Evolutionary conservation across 2,329 filamentous ascomycete species (phyloP), one percentile per base, ranked within the genome.

Genomic region (Cercospora berteroae): DNA sequence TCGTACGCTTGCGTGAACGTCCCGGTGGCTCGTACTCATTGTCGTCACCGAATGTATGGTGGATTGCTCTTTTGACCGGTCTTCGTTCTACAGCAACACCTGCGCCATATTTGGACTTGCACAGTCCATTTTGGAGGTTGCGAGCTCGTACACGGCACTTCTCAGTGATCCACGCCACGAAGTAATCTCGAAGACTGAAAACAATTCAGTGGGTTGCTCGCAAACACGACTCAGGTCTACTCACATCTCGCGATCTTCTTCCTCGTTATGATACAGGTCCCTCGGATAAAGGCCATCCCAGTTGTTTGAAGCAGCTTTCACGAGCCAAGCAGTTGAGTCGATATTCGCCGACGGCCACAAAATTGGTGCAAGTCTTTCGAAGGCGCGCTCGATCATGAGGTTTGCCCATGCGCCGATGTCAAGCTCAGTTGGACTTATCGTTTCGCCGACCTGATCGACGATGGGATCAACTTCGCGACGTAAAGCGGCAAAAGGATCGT

Each of bases 271-370:
- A 27, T 62, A 50, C 39, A 62, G 4, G n/a, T 62, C 31, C 25
- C 16, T 4, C 25, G 36, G 39, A 20, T 64, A 64, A 4, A 55
- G 33, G 7, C 62, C 62, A 29, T 58, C 52, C 55, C 62, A 58
- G 20, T 48, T 20, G 55, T 64, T 58, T n/a, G 23, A 36, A 25
- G 33, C 8, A 42, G 62, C 62, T n/a, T 29, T 29, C 7, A 64
- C 62, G 8, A 64, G 55, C 62, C 52, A 64, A 13, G 62, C 31
- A n/a, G 62, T 39, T 29, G 33, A 13, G 29, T 64, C 62, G 12
- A 18, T 33, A 20, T 18, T 7, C 18, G 25, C 33, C 13, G 31
- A 31, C 8, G 62, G 62, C 62, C 62, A 59, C 2, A 64, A 10
- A 9, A 13, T 18, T 10, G 62, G 62, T 6, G 50, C 62, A 10